Conservation (phyloP, 108 stramenopile species). For the Cyclotella choctawhatcheeana region DNA sequence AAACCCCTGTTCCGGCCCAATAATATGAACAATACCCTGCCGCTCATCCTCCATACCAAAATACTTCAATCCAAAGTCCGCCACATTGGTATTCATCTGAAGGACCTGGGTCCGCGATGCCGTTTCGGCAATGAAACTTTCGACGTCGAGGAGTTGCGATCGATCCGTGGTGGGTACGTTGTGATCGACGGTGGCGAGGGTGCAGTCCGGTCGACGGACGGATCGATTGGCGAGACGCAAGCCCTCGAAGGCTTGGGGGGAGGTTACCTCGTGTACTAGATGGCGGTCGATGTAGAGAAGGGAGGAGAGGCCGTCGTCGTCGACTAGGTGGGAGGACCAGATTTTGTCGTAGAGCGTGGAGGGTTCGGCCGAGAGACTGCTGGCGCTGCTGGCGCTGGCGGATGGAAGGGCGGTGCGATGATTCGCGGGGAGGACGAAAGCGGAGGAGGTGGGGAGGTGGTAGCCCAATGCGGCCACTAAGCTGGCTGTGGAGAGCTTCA, state of each 20-base stretch:
- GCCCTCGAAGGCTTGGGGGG: conserved; percentile 96
- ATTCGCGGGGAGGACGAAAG: neutral
- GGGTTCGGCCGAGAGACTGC: conserved; percentile 14
- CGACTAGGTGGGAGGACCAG: conserved; percentile 89
- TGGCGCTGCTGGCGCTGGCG: neutral
- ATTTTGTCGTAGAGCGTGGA: conserved; percentile 94
- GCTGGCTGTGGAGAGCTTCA: neutral
- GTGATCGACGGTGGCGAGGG: conserved; percentile 94
- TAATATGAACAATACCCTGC: conserved; percentile 96
- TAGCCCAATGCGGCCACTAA: neutral
- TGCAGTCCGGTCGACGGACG: conserved; percentile 94
- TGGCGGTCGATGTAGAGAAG: conserved; percentile 95
- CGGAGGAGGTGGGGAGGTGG: neutral
- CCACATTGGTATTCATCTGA: conserved; percentile 83
- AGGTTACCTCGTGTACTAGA: conserved; percentile 93
- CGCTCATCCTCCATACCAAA: conserved; percentile 95
- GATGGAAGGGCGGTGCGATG: too few relatives aligned
- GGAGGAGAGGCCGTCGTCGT: conserved; percentile 82
- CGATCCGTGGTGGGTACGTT: conserved; percentile 93
- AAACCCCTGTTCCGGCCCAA: conserved; percentile 96
- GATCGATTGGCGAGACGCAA: conserved; percentile 78
- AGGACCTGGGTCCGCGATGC: conserved; percentile 87
- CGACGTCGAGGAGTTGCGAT: conserved; percentile 60
- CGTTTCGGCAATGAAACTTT: conserved; percentile 84
- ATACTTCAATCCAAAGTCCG: conserved; percentile 91